Percentiles rank a stretch among this genome's conserved stretches.
phyloP scores from a whole-genome alignment of 1,284 basidiomycete genomes.

The Rhodotorula glutinis region DNA sequence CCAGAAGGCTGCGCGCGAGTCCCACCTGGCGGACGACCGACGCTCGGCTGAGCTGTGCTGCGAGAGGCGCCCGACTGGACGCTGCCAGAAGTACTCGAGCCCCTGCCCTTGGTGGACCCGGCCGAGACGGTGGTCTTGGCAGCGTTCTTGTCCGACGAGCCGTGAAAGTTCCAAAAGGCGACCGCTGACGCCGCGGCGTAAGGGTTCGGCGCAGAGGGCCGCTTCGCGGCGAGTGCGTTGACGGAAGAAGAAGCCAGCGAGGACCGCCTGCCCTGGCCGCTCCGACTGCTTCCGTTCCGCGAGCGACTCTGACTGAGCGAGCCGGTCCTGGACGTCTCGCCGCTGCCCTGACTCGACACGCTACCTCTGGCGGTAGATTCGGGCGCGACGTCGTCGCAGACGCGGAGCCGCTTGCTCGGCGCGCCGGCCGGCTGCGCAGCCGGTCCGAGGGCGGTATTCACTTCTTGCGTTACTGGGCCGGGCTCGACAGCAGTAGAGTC shows the following conservation, averaged over 20 bases:
- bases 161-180: constrained; percentile 7
- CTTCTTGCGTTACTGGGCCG: no score
- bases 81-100: neutral
- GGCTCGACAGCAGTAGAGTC: no score
- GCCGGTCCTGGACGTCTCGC: neutral
- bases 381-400: neutral
- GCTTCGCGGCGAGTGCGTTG: neutral
- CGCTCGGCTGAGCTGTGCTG: neutral
- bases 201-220: neutral
- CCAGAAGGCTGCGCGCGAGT: neutral
- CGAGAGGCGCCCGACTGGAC: neutral
- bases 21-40: neutral
- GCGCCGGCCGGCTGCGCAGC: neutral
- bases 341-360: constrained; percentile 8
- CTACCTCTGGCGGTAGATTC: neutral
- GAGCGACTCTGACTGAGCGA: neutral
- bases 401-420: neutral
- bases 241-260: constrained; percentile 11
- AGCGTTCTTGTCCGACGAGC: constrained; percentile 2
- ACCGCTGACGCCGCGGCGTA: neutral
- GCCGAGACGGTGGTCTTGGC: neutral
- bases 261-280: neutral
- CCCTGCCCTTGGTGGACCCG: neutral
- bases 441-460: no score
- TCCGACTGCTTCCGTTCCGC: neutral